A percentile compares a stretch with the other conserved stretches of the same genome.
These are phyloP conservation scores for Hibiscus mutabilis DNA, from an alignment of 345 rosid genomes.

Conservation along the genomic window DNA sequence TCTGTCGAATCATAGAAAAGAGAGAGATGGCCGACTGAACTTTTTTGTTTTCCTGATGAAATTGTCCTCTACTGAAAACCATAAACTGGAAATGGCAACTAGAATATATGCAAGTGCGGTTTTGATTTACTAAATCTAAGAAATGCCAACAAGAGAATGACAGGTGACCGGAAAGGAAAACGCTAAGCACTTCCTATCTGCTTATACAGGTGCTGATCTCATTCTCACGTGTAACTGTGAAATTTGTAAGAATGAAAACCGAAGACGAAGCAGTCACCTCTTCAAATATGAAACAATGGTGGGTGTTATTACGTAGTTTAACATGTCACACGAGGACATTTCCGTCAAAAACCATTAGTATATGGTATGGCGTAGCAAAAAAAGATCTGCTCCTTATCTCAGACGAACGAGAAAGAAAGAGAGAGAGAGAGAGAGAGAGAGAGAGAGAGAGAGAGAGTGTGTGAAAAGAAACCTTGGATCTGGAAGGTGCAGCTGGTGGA, in stretches of 20 bases:
- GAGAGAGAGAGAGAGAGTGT: background rate
- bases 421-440: background rate
- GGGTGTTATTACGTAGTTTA: background rate
- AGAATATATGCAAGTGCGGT: background rate
- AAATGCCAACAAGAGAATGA: slow-evolving; percentile 15
- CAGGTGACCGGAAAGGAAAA: slow-evolving; percentile 28
- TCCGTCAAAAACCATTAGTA: background rate
- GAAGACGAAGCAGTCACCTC: background rate
- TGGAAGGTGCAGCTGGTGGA: slow-evolving; percentile 39
- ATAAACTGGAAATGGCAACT: background rate
- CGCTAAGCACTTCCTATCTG: slow-evolving; percentile 21
- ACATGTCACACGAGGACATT: slow-evolving; percentile 3
- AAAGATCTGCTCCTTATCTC: slow-evolving; percentile 15
- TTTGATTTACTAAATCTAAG: slow-evolving; percentile 14
- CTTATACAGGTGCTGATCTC: background rate
- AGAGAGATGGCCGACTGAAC: background rate
- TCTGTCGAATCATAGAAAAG: too few relatives aligned
- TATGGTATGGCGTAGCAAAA: background rate
- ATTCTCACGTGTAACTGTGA: slow-evolving; percentile 8
- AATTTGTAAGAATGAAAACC: slow-evolving; percentile 8
- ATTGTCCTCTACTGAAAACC: background rate
- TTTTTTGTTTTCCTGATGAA: background rate
- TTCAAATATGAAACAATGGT: background rate
- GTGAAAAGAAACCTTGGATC: slow-evolving; percentile 55
- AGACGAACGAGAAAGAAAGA: background rate